Percentiles rank a stretch among this genome's conserved stretches.
These are phyloP conservation scores for Tetrahymena thermophila DNA, from an alignment of 73 alveolate genomes.

Conservation along the genomic window DNA sequence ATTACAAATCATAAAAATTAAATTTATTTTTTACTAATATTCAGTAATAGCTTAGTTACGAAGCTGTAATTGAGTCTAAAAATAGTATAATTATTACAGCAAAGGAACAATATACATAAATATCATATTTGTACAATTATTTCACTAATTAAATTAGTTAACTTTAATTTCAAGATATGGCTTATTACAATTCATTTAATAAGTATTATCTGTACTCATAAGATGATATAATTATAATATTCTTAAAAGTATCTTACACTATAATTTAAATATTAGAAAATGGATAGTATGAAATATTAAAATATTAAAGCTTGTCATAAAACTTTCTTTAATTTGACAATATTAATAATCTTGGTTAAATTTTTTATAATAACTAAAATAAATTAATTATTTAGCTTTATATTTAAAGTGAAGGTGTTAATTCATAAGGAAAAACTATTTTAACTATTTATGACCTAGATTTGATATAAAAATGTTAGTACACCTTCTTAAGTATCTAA, in stretches of 20 bases:
- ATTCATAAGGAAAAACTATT: not conserved
- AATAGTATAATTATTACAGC: not conserved
- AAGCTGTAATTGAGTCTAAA: not conserved
- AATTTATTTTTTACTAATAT: not conserved
- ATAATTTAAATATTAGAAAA: not conserved
- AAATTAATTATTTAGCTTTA: too few species aligned
- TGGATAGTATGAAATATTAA: not conserved
- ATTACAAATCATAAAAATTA: not conserved
- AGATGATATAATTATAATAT: not conserved
- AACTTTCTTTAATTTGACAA: not conserved
- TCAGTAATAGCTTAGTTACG: not conserved
- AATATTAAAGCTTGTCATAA: not conserved
- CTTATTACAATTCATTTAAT: too few species aligned
- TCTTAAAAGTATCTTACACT: not conserved
- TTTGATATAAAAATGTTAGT: not conserved
- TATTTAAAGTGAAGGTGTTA: too few species aligned
- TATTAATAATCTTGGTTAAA: not conserved
- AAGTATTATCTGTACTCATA: too few species aligned
- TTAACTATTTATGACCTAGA: not conserved
- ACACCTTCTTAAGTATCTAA: not conserved
- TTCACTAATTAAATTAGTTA: not conserved
- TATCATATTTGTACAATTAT: not conserved
- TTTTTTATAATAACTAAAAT: not conserved
- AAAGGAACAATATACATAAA: too few species aligned
- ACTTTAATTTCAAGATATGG: not conserved